Percentiles rank a stretch among this genome's conserved stretches.
Conservation (phyloP, 257 asterid genomes). For the Mentha longifolia region DNA sequence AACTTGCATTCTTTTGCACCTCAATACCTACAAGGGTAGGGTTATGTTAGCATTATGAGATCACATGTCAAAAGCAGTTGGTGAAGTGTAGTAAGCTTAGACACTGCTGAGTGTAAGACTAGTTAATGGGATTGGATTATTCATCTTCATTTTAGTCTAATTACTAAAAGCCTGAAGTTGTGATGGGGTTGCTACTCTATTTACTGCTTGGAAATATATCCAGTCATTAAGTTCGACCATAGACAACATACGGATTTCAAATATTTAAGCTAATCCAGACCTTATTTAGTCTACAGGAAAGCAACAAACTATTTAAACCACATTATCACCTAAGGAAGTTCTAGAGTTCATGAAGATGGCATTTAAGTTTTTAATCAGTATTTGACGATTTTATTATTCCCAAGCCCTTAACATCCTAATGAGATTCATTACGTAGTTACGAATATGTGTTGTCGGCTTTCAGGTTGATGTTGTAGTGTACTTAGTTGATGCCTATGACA, state of each 20-base stretch:
- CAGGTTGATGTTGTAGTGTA: too few relatives aligned
- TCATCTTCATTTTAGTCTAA: not conserved
- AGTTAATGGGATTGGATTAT: not conserved
- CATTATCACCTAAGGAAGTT: too few relatives aligned
- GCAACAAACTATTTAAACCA: too few relatives aligned
- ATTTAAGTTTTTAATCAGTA: too few relatives aligned
- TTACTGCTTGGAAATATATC: conserved; percentile 12
- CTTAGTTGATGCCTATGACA: too few relatives aligned
- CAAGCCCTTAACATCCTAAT: too few relatives aligned
- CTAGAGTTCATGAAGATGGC: too few relatives aligned
- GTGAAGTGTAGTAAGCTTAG: not conserved
- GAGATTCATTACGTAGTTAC: too few relatives aligned
- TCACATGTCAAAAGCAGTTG: not conserved
- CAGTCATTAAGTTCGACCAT: not conserved
- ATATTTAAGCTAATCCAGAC: not conserved
- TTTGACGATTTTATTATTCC: too few relatives aligned
- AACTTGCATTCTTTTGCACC: not conserved
- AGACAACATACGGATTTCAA: not conserved
- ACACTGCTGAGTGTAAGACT: not conserved
- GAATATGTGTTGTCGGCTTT: too few relatives aligned
- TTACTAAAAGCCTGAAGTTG: not conserved
- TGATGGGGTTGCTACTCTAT: not conserved
- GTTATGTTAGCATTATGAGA: not conserved
- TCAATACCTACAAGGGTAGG: not conserved
- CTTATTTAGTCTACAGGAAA: too few relatives aligned